A percentile compares a stretch with the other conserved stretches of the same genome.
phyloP scores from a whole-genome alignment of 176 grass and related monocot genomes.

The Ananas comosus region DNA sequence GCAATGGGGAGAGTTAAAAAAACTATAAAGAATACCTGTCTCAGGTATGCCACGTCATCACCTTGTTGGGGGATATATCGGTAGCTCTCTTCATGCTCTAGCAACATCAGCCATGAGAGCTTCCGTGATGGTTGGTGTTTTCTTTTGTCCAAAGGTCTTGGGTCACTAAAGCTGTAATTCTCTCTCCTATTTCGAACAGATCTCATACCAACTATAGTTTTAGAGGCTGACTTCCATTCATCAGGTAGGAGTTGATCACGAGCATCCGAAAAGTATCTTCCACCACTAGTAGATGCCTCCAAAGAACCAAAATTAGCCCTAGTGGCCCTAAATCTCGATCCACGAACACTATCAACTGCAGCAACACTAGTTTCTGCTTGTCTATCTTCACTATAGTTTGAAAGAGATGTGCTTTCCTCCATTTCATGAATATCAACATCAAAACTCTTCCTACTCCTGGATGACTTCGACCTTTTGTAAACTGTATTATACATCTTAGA shows the following conservation, averaged over 20 bases:
- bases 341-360: constrained; percentile 35
- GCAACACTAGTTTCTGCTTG: constrained; percentile 35
- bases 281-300: constrained; percentile 69
- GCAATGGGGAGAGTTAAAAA: neutral
- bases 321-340: constrained; percentile 41
- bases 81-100: constrained; percentile 86
- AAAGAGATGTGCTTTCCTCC: constrained; percentile 64
- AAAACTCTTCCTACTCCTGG: constrained; percentile 37
- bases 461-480: constrained; percentile 66
- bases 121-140: constrained; percentile 39
- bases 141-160: constrained; percentile 42
- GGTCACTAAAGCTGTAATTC: constrained; percentile 33
- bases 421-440: constrained; percentile 41
- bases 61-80: constrained; percentile 91
- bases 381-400: constrained; percentile 49
- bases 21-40: constrained; percentile 48
- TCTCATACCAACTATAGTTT: constrained; percentile 58
- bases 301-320: constrained; percentile 35
- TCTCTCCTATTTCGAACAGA: constrained; percentile 80
- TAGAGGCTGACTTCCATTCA: constrained; percentile 51
- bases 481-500: constrained; percentile 41
- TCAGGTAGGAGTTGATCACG: constrained; percentile 25
- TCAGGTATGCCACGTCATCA: constrained; percentile 80
- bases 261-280: constrained; percentile 30
- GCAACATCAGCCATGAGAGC: constrained; percentile 86